Evolutionary conservation across 192 early-diverging fungal species (phyloP), one percentile per base, ranked within the genome.

Genomic region (Geosiphon pyriformis): DNA sequence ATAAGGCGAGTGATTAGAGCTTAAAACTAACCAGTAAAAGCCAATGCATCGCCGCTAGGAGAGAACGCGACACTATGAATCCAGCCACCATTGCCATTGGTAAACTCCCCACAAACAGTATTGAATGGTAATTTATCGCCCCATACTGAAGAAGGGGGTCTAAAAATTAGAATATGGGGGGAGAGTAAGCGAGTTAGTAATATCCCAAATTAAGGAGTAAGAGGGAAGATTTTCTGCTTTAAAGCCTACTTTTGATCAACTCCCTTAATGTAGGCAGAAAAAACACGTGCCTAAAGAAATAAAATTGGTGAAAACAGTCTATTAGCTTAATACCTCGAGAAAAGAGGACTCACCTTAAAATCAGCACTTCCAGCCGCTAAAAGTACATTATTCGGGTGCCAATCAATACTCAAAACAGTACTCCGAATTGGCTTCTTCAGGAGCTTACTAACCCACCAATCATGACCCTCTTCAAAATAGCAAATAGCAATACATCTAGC

Each of bases 381-480:
- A 27, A 96, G 80, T 37, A 97, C 85, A 73, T 94, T 96, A 78
- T 96, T 94, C 22, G 96, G 95, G 67, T 98, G 96, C 96, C 96
- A 98, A 59, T 90, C 92, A 20, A 98, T 53, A 53, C 84, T 86
- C 23, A 95, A 78, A 2, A 96, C 92, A 4, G 95, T 98, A 68
- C 84, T 87, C 37, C 88, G 82, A 70, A 98, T 91, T 26, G 90
- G 93, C 74, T 95, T 93, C 77, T 95, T 94, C 59, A 97, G 72
- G 73, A 97, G 95, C 82, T 95, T 97, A 67, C 87, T 83, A 53
- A 85, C 87, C 95, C 93, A 98, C 95, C 93, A 99, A 73, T 99
- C 88, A 72, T 94, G 91, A 64, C 92, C 94, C 71, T 91, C 87
- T 69, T 94, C 95, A 81, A 93, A 98, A 72, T 96, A 96, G 72